Evolutionary conservation across 306 rosid species (phyloP).

Genomic region (Gastrolobium bilobum): DNA sequence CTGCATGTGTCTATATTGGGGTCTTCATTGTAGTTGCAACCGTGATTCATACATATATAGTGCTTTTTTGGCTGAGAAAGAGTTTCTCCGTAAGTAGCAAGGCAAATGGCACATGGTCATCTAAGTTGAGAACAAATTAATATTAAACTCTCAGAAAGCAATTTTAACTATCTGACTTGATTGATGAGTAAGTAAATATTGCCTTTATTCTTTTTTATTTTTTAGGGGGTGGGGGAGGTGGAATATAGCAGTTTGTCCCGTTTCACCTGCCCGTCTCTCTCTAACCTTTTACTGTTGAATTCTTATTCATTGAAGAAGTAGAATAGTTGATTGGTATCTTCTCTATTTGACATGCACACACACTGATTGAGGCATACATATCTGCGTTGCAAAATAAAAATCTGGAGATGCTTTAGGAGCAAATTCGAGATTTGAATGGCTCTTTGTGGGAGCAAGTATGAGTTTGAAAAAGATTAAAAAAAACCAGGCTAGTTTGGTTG

Average conservation of each 20-base stretch:
- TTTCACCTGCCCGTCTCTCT: not conserved
- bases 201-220: not conserved
- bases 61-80: conserved; percentile 60
- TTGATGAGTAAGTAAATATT: conserved; percentile 22
- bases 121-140: conserved; percentile 27
- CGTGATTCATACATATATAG: conserved; percentile 65
- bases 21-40: conserved; percentile 70
- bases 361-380: conserved; percentile 10
- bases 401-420: conserved; percentile 31
- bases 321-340: conserved; percentile 4
- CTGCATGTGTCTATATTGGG: conserved; percentile 72
- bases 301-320: conserved; percentile 25
- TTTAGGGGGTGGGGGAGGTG: not conserved
- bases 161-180: conserved; percentile 29
- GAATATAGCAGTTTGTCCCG: not conserved
- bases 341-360: not conserved
- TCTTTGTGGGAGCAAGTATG: not conserved
- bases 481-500: conserved; percentile 15
- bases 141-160: conserved; percentile 22
- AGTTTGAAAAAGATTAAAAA: not conserved
- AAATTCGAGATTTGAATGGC: conserved; percentile 24
- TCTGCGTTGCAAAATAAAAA: conserved; percentile 4
- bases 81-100: conserved; percentile 43
- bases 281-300: conserved; percentile 4
- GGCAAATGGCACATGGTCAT: conserved; percentile 42